phyloP scores from a whole-genome alignment of 371 early-diverging fungal species.

The Circinella minor region DNA sequence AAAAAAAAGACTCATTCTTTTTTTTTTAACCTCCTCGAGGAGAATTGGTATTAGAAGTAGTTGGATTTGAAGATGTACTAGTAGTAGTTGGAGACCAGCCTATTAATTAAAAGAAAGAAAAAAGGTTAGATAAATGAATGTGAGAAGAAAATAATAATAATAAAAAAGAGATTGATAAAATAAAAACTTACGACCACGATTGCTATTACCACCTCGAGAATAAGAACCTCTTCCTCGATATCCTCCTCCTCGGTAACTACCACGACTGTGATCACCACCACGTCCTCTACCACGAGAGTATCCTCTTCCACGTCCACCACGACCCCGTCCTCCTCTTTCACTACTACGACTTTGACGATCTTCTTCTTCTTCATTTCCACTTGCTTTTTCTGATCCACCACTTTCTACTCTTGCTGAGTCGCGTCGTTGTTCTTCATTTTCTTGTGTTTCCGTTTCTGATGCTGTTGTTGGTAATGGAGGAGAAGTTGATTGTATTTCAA shows the following conservation, averaged over 20 bases:
- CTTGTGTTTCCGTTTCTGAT: background rate
- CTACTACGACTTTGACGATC: too few species aligned
- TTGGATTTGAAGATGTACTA: too few species aligned
- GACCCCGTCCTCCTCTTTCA: background rate
- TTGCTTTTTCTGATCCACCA: background rate
- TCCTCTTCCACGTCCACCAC: constrained; percentile 22
- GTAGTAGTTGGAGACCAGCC: background rate
- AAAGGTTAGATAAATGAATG: too few species aligned
- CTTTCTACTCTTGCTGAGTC: background rate
- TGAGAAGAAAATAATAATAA: too few species aligned
- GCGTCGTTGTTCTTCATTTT: background rate
- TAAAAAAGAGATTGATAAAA: background rate
- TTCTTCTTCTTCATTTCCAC: background rate
- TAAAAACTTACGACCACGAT: background rate
- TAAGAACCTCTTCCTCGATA: constrained; percentile 1
- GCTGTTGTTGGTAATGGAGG: background rate
- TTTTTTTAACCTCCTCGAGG: background rate
- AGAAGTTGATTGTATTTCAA: background rate
- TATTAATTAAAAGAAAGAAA: background rate
- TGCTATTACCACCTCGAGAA: constrained; percentile 6
- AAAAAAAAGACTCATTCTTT: too few species aligned
- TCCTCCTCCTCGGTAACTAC: constrained; percentile 5
- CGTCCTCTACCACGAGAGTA: constrained; percentile 19
- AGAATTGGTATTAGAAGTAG: too few species aligned
- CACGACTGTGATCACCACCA: constrained; percentile 25